A percentile compares a stretch with the other conserved stretches of the same genome.
Conservation (phyloP, 176 grass and related monocot species). For the Avena insularis region DNA sequence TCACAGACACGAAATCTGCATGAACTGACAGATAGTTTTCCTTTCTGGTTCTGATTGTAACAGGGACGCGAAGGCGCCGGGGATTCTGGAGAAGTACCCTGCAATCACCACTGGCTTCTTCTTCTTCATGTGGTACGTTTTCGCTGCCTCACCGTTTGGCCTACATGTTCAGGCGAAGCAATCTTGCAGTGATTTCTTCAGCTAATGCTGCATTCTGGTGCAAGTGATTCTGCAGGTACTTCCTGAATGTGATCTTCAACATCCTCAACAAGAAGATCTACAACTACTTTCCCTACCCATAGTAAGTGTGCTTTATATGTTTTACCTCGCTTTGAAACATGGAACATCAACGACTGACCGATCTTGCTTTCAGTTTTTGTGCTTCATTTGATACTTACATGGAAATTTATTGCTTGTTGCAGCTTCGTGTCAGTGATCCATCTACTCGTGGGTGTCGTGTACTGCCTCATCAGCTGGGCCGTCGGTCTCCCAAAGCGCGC, state of each 20-base stretch:
- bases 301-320: slow-evolving; percentile 56
- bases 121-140: slow-evolving; percentile 94
- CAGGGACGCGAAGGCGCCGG: slow-evolving; percentile 63
- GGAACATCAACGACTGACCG: background rate
- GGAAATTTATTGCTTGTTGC: background rate
- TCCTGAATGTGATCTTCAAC: slow-evolving; percentile 99
- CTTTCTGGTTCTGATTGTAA: background rate
- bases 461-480: slow-evolving; percentile 83
- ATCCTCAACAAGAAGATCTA: slow-evolving; percentile 99
- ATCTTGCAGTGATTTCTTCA: background rate
- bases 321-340: background rate
- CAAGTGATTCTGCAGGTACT: slow-evolving; percentile 71
- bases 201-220: slow-evolving; percentile 16
- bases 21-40: background rate
- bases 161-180: no score
- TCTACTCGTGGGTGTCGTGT: slow-evolving; percentile 72
- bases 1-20: background rate
- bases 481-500: slow-evolving; percentile 94
- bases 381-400: background rate
- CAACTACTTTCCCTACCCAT: slow-evolving; percentile 99
- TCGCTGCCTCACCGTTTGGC: background rate
- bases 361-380: background rate
- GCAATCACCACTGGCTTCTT: slow-evolving; percentile 91
- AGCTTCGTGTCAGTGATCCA: slow-evolving; percentile 95
- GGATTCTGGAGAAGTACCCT: slow-evolving; percentile 77